Evolutionary conservation across 192 early-diverging fungal genomes (phyloP).

Genomic region (Podila minutissima): DNA sequence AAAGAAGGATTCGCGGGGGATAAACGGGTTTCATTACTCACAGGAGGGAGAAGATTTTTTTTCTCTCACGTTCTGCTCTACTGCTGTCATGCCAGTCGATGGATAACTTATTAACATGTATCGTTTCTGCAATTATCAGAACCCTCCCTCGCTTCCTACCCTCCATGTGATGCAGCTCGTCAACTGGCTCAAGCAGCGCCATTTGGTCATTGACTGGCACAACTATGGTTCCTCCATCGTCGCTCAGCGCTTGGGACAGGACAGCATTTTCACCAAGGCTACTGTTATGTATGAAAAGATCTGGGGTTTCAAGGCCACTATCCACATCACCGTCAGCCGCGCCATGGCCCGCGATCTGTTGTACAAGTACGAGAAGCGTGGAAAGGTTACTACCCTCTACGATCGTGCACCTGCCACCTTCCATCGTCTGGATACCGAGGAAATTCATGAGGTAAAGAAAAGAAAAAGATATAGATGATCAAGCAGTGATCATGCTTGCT

Average conservation of each 20-base stretch:
- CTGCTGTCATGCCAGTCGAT: too few relatives aligned
- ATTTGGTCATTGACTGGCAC: conserved; percentile 96
- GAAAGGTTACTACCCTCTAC: conserved; percentile 79
- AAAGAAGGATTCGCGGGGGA: neutral
- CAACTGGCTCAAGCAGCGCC: conserved; percentile 68
- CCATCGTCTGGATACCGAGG: conserved; percentile 61
- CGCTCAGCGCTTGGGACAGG: conserved; percentile 69
- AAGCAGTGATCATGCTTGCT: neutral
- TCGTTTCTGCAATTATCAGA: conserved; percentile 59
- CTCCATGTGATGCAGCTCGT: conserved; percentile 79
- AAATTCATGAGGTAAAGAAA: conserved; percentile 71
- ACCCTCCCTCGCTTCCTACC: conserved; percentile 95
- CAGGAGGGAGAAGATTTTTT: too few relatives aligned
- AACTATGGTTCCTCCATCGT: conserved; percentile 95
- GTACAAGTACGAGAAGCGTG: conserved; percentile 68
- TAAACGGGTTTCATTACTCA: neutral
- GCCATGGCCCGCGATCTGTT: conserved; percentile 79
- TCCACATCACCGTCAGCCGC: conserved; percentile 88
- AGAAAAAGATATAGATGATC: neutral
- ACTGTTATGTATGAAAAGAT: conserved; percentile 64
- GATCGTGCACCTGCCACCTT: conserved; percentile 89
- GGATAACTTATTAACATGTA: too few relatives aligned
- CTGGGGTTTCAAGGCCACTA: conserved; percentile 73
- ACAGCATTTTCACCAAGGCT: conserved; percentile 49
- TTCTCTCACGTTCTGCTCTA: too few relatives aligned